Percentiles rank a stretch among this genome's conserved stretches.
These are phyloP conservation scores for Triticum dicoccoides DNA, from an alignment of 176 grass and related monocot species.

Conservation along the genomic window DNA sequence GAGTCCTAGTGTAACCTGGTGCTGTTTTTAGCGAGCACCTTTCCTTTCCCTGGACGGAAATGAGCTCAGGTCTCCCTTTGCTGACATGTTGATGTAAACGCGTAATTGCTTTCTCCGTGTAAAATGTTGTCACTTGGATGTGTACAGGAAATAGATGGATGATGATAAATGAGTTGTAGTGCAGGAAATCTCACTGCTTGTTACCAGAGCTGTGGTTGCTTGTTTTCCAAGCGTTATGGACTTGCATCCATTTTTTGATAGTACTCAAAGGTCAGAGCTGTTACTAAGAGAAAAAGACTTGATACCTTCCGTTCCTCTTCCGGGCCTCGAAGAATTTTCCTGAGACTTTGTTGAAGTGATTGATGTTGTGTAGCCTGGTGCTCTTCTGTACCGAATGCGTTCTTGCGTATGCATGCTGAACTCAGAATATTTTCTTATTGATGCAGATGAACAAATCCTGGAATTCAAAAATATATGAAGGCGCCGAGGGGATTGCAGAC, in stretches of 20 bases:
- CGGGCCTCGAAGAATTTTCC: neutral
- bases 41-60: neutral
- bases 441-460: neutral
- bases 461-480: neutral
- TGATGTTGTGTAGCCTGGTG: neutral
- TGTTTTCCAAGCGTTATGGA: neutral
- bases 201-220: neutral
- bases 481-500: no score
- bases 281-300: neutral
- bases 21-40: slow-evolving; percentile 40
- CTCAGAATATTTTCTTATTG: neutral
- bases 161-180: no score
- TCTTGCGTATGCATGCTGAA: neutral
- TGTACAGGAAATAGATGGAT: slow-evolving; percentile 26
- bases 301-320: neutral
- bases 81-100: slow-evolving; percentile 22
- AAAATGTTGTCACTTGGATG: slow-evolving; percentile 18
- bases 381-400: neutral
- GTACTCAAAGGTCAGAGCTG: neutral
- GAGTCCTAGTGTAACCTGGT: slow-evolving; percentile 29
- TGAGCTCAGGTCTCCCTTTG: neutral
- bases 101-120: neutral
- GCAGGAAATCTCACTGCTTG: neutral
- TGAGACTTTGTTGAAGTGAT: neutral
- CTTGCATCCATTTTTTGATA: neutral